Conservation (phyloP, 345 rosid genomes). For the Eucalyptus brandiana region DNA sequence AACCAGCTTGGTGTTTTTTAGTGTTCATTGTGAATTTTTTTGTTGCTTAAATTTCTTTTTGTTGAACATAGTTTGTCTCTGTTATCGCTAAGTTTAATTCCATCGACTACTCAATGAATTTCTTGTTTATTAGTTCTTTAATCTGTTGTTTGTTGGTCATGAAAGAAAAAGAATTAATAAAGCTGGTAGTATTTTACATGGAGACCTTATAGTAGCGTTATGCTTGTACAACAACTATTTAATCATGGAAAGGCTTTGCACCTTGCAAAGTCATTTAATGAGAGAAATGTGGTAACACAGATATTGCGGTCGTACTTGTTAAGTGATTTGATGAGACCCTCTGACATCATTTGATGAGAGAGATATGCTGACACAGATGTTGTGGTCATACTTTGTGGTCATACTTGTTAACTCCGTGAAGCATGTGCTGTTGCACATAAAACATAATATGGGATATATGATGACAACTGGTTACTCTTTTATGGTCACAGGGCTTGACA, state of each 20-base stretch:
- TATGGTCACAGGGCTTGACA: slow-evolving; percentile 57
- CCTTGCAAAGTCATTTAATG: neutral
- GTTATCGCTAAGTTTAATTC: neutral
- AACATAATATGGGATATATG: neutral
- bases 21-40: neutral
- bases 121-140: neutral
- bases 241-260: neutral
- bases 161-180: neutral
- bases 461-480: neutral
- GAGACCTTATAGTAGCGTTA: neutral
- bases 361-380: neutral
- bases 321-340: neutral
- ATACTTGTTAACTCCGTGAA: neutral
- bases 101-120: neutral
- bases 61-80: neutral
- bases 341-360: neutral
- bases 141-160: neutral
- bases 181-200: neutral
- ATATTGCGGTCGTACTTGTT: neutral
- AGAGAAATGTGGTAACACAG: neutral
- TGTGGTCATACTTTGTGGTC: neutral
- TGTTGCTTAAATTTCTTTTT: neutral
- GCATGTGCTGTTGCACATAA: neutral
- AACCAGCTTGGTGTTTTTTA: neutral
- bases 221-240: neutral